Evolutionary conservation across 202 grass and related monocot genomes (phyloP).

Genomic region (Panicum virgatum): DNA sequence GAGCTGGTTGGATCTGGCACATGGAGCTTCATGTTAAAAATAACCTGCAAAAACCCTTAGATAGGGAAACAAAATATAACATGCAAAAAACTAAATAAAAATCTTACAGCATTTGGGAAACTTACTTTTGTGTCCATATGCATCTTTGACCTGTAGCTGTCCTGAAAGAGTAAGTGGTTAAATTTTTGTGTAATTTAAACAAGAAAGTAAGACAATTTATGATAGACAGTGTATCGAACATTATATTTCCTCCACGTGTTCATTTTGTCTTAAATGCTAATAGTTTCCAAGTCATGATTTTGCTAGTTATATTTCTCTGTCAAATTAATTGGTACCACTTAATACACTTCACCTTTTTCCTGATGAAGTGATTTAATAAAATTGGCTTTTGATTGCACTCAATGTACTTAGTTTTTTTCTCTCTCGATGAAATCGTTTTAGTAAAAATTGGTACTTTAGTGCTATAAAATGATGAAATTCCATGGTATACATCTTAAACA

Average conservation of each 20-base stretch:
- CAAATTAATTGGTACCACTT: neutral
- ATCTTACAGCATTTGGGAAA: neutral
- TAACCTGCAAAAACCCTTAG: neutral
- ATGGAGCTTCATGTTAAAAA: conserved; percentile 12
- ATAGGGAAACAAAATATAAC: neutral
- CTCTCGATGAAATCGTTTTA: neutral
- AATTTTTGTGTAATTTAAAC: neutral
- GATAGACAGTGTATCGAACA: neutral
- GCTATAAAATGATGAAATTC: neutral
- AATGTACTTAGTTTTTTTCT: neutral
- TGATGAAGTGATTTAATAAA: neutral
- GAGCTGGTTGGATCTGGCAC: neutral
- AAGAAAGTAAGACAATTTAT: neutral
- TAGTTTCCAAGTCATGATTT: neutral
- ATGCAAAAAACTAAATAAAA: neutral
- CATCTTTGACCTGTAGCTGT: neutral
- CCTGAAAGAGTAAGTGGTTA: neutral
- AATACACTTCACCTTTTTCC: neutral
- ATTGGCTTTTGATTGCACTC: neutral
- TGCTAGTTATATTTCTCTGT: neutral
- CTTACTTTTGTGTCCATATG: neutral
- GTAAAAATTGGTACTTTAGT: neutral
- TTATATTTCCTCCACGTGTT: neutral
- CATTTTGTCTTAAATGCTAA: neutral
- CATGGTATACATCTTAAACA: neutral